These are phyloP conservation scores for Carex pumila DNA, from an alignment of 176 grass and related monocot species.

Conservation along the genomic window DNA sequence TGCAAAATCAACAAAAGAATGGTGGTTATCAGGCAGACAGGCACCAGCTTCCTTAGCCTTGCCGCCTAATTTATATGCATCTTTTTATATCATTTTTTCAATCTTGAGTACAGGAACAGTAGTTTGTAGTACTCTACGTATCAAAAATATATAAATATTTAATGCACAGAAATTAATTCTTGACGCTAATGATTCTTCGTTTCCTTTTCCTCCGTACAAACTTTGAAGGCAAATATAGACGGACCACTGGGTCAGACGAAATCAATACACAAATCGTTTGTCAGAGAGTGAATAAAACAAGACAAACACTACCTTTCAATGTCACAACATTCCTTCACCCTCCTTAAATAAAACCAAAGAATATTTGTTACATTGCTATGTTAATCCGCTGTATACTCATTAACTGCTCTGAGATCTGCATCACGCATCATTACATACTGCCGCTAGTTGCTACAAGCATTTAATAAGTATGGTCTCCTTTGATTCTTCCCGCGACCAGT, in stretches of 20 bases:
- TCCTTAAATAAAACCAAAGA: neutral
- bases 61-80: no score
- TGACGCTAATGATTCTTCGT: neutral
- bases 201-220: neutral
- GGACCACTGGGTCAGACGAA: neutral
- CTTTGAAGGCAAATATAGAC: neutral
- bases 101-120: no score
- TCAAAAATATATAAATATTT: no score
- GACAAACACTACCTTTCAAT: neutral
- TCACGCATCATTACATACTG: neutral
- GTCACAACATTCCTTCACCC: constrained; percentile 3
- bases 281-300: neutral
- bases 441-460: neutral
- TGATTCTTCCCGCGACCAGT: neutral
- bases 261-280: neutral
- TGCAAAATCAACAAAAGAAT: no score
- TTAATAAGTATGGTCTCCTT: neutral
- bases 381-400: neutral
- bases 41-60: no score
- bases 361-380: neutral
- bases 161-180: neutral
- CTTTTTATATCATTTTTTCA: no score
- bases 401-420: neutral
- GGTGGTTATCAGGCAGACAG: no score
- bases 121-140: no score